Percentiles rank a stretch among this genome's conserved stretches.
Evolutionary conservation across 331 rosid species (phyloP).

Genomic region (Stylosanthes scabra): DNA sequence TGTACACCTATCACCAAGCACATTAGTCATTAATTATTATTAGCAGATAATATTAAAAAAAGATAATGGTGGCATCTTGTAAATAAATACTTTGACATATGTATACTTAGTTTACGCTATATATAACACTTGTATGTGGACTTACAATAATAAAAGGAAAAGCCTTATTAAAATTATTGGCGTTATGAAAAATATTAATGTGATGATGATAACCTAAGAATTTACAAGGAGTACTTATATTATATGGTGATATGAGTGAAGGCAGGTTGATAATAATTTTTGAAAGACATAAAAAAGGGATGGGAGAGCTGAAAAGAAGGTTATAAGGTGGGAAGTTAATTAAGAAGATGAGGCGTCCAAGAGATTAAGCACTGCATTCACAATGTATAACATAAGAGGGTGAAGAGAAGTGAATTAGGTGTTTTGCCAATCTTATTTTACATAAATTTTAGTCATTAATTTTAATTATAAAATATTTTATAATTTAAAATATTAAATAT

Average conservation of each 20-base stretch:
- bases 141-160: not conserved
- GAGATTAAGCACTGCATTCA: not conserved
- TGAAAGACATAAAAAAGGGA: too few relatives aligned
- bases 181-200: not conserved
- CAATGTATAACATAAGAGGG: too few relatives aligned
- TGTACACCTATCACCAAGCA: not conserved
- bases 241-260: too few relatives aligned
- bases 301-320: not conserved
- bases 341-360: constrained; percentile 19
- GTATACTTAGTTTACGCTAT: not conserved
- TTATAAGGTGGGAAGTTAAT: constrained; percentile 18
- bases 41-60: not conserved
- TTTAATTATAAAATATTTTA: too few relatives aligned
- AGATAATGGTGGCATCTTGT: not conserved
- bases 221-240: not conserved
- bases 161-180: constrained; percentile 1
- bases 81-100: not conserved
- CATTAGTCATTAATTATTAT: not conserved
- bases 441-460: too few relatives aligned
- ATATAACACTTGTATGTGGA: not conserved
- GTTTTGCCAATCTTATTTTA: too few relatives aligned
- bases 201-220: not conserved
- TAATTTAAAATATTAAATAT: too few relatives aligned
- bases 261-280: too few relatives aligned
- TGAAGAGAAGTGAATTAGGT: too few relatives aligned